These are phyloP conservation scores for Fusarium haematococcum DNA, from an alignment of 2,329 filamentous ascomycete genomes.

Conservation along the genomic window DNA sequence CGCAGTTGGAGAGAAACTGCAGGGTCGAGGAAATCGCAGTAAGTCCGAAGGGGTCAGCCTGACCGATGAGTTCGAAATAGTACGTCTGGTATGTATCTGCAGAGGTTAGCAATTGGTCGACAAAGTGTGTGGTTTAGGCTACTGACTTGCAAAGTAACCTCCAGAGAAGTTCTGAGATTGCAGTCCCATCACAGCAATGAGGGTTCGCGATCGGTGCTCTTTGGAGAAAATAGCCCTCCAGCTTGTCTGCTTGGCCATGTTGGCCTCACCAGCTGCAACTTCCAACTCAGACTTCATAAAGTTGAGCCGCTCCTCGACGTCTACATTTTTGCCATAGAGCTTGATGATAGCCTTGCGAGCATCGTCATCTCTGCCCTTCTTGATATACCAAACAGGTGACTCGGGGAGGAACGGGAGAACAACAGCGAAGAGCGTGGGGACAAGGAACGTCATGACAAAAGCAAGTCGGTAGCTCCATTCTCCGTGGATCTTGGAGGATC, in stretches of 20 bases:
- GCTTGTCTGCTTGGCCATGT: constrained; percentile 42
- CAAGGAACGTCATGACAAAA: constrained; percentile 46
- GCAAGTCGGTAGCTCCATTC: constrained; percentile 44
- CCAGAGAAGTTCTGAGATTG: constrained; percentile 47
- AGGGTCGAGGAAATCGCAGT: constrained; percentile 46
- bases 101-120: not conserved
- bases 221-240: constrained; percentile 48
- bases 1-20: constrained; percentile 44
- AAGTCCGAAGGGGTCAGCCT: constrained; percentile 44
- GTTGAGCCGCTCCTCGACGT: constrained; percentile 39
- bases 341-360: constrained; percentile 43
- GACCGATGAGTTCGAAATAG: constrained; percentile 47
- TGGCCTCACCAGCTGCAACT: constrained; percentile 37
- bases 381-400: constrained; percentile 46
- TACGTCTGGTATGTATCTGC: constrained; percentile 47
- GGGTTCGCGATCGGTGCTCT: constrained; percentile 41
- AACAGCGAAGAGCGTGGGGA: constrained; percentile 40
- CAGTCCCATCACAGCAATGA: constrained; percentile 43
- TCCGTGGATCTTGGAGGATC: constrained; percentile 42
- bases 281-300: constrained; percentile 46
- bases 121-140: not conserved
- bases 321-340: constrained; percentile 35
- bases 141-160: constrained; percentile 47
- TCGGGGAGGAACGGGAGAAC: constrained; percentile 44
- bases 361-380: constrained; percentile 44